These are phyloP conservation scores for Aspergillus nanangensis DNA, from an alignment of 495 filamentous ascomycete genomes.

Conservation along the genomic window DNA sequence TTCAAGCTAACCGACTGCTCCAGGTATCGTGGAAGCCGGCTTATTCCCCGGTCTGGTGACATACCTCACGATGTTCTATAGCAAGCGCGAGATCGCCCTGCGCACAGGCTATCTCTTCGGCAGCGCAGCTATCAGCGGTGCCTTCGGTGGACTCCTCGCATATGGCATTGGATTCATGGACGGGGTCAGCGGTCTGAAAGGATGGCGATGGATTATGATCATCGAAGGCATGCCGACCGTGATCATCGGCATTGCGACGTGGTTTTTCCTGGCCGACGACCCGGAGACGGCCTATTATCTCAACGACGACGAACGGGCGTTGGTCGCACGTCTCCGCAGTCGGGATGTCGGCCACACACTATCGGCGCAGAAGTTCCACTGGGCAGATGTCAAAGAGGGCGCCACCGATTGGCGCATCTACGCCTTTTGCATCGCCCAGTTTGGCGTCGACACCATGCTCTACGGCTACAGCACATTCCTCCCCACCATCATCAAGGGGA, in stretches of 20 bases:
- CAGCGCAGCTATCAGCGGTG: conserved; percentile 69
- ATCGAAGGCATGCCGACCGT: conserved; percentile 70
- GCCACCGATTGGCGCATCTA: conserved; percentile 64
- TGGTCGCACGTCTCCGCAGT: conserved; percentile 38
- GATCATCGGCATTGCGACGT: conserved; percentile 54
- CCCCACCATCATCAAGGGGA: conserved; percentile 69
- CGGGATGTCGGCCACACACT: conserved; percentile 55
- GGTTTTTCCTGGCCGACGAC: conserved; percentile 62
- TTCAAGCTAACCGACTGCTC: conserved; percentile 1
- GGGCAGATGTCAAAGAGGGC: conserved; percentile 45
- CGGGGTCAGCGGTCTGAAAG: conserved; percentile 54
- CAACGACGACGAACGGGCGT: conserved; percentile 51
- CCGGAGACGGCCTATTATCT: conserved; percentile 61
- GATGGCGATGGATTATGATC: conserved; percentile 57
- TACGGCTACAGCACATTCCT: conserved; percentile 77
- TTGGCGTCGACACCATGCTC: conserved; percentile 67
- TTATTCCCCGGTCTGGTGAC: conserved; percentile 53
- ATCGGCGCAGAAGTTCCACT: conserved; percentile 57
- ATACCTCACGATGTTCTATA: conserved; percentile 76
- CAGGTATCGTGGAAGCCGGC: conserved; percentile 49
- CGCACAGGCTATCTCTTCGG: conserved; percentile 75
- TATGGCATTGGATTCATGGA: conserved; percentile 72
- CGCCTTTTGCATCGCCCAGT: conserved; percentile 60
- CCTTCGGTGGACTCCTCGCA: conserved; percentile 70
- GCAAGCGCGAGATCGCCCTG: conserved; percentile 66